Evolutionary conservation across 2,329 filamentous ascomycete genomes (phyloP).

Genomic region (Epichloe gansuensis): DNA sequence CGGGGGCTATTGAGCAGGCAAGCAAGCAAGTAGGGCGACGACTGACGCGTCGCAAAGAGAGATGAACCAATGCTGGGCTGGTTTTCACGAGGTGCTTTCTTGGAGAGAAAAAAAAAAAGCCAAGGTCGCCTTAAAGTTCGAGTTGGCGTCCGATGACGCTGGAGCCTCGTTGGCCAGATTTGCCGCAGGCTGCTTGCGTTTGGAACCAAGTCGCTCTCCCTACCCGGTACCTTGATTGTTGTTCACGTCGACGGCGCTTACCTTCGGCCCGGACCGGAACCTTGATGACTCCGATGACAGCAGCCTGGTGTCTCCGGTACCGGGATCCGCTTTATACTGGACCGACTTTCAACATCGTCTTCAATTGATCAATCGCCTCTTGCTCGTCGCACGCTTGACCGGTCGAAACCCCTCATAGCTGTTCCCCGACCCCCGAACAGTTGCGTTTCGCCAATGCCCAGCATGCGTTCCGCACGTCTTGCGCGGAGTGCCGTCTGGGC

Average conservation of each 20-base stretch:
- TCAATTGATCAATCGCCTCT: background rate
- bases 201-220: background rate
- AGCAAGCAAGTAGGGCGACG: background rate
- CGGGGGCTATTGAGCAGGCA: background rate
- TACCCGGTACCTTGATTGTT: background rate
- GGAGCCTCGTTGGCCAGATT: conserved; percentile 1
- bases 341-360: background rate
- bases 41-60: background rate
- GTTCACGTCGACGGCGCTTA: conserved; percentile 1
- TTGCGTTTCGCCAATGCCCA: background rate
- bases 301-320: conserved; percentile 4
- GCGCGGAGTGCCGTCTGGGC: conserved; percentile 22
- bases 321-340: background rate
- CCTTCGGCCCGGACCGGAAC: conserved; percentile 1
- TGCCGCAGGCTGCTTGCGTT: background rate
- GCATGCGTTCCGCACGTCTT: conserved; percentile 20
- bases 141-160: background rate
- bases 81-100: background rate
- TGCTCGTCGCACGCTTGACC: background rate
- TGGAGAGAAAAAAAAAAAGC: background rate
- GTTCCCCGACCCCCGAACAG: background rate
- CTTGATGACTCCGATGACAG: background rate
- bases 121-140: background rate
- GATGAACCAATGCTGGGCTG: background rate
- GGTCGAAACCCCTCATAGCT: background rate